Conservation (phyloP, 192 early-diverging fungal species). For the Phlyctochytrium planicorne region DNA sequence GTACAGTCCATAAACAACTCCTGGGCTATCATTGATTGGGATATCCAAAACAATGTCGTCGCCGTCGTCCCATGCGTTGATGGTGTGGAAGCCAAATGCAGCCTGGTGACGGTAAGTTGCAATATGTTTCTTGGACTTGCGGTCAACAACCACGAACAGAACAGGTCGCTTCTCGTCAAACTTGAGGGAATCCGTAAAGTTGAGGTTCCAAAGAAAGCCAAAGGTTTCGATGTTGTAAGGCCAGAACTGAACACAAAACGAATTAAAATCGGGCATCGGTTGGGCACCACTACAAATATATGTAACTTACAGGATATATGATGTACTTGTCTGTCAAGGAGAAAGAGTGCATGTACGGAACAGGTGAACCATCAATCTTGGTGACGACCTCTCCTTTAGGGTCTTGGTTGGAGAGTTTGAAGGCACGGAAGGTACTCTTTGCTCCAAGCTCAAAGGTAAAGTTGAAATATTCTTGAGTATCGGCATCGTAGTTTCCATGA, state of each 20-base stretch:
- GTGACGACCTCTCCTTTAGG: slow-evolving; percentile 6
- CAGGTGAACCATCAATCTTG: slow-evolving; percentile 2
- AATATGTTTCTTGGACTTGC: slow-evolving; percentile 63
- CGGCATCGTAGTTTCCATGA: slow-evolving; percentile 67
- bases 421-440: background rate
- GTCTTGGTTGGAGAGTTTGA: background rate
- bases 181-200: slow-evolving; percentile 66
- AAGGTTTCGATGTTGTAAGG: slow-evolving; percentile 47
- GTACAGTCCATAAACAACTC: slow-evolving; percentile 10
- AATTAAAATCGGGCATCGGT: no score
- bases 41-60: slow-evolving; percentile 47
- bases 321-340: slow-evolving; percentile 71
- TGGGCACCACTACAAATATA: no score
- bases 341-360: slow-evolving; percentile 72
- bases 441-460: slow-evolving; percentile 68
- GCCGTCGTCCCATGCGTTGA: slow-evolving; percentile 50
- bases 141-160: slow-evolving; percentile 74
- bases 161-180: slow-evolving; percentile 61
- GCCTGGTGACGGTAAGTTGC: slow-evolving; percentile 67
- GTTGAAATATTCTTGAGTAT: slow-evolving; percentile 72
- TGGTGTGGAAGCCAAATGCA: slow-evolving; percentile 57
- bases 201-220: slow-evolving; percentile 62
- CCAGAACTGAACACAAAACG: slow-evolving; percentile 38
- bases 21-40: slow-evolving; percentile 33
- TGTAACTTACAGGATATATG: slow-evolving; percentile 48